Base-by-base conservation (phyloP, 2,329 filamentous ascomycete genomes). In the Clonostachys chloroleuca region DNA sequence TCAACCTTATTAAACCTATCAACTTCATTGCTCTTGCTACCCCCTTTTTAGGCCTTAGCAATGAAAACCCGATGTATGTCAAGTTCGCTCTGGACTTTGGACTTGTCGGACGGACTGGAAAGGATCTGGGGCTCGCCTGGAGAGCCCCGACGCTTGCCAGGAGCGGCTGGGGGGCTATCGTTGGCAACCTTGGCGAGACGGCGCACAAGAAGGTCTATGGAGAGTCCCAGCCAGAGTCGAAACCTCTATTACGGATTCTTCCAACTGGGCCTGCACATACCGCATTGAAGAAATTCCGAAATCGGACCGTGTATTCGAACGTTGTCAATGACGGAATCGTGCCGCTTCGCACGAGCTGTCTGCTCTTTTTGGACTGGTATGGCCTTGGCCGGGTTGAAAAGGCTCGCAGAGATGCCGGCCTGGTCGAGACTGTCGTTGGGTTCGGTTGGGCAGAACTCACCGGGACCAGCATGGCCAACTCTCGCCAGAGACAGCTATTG, bases 291-390 rank as follows among this genome's bases (percentile, higher is more conserved):
- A 90, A 89, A 67, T 97, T 97, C 64, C 78, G 89, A 18, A 95
- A 95, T 62, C 79, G 92, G 14, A 97, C 94, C 0, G 77, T 96
- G 2, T 97, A 97, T 64, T 96, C 92, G 3, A 97, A 97, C 59
- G 92, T 97, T 12, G 92, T 97, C 55, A 97, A 97, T 60, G 92
- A 97, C 66, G 92, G 92, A 4, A 96, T 99, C 55, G 94, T 99
- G 5, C 94, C 94, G 4, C 71, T 99, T 34, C 83, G 94, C 18
- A 99, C 94, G 5, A 97, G 92, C 52, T 99, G 92, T 64, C 73
- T 99, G n/a, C 70, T 99, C 6, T 99, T 99, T 59, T 73, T 99
- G 2, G 94, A 99, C 62, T 99, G 94, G 94, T 87, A 92, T 66
- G 94, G 94, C 0, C 73, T 99, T 5, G 92, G 87, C 6, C 86